Conservation (phyloP, 2,329 filamentous ascomycete genomes). For the Aureobasidium sp. region DNA sequence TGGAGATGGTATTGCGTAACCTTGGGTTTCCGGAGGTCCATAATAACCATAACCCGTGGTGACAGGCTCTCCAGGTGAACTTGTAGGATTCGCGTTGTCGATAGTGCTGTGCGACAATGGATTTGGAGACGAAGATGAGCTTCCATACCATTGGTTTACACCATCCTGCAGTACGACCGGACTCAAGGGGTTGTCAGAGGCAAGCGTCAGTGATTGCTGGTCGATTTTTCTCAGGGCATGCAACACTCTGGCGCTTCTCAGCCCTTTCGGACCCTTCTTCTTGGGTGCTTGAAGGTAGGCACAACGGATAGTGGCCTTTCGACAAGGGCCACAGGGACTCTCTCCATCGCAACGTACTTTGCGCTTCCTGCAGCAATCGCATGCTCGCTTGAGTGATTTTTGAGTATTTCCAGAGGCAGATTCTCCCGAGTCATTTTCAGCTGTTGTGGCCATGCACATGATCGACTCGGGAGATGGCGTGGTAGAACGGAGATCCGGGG, state of each 20-base stretch:
- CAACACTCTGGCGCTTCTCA: slow-evolving; percentile 26
- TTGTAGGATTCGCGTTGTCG: not conserved
- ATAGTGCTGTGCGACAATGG: not conserved
- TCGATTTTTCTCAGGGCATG: slow-evolving; percentile 27
- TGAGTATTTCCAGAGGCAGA: not conserved
- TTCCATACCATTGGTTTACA: slow-evolving; percentile 8
- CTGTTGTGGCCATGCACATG: slow-evolving; percentile 9
- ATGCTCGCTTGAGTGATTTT: slow-evolving; percentile 22
- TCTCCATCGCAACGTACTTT: slow-evolving; percentile 27
- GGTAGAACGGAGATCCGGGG: not conserved
- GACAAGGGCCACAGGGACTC: slow-evolving; percentile 26
- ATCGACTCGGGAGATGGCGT: not conserved
- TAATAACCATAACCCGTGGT: not conserved
- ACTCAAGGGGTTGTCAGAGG: slow-evolving; percentile 19
- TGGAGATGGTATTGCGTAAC: not conserved
- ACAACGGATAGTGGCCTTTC: slow-evolving; percentile 26
- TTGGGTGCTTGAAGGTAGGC: slow-evolving; percentile 27
- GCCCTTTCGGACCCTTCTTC: slow-evolving; percentile 29
- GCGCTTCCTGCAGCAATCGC: slow-evolving; percentile 28
- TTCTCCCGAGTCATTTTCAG: slow-evolving; percentile 10
- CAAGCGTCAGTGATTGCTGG: slow-evolving; percentile 18
- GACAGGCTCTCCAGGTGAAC: not conserved
- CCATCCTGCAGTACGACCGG: slow-evolving; percentile 12
- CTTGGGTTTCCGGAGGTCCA: not conserved
- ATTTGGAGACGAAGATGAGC: slow-evolving; percentile 11